Conservation (phyloP, 257 asterid genomes). For the Fraxinus pennsylvanica region DNA sequence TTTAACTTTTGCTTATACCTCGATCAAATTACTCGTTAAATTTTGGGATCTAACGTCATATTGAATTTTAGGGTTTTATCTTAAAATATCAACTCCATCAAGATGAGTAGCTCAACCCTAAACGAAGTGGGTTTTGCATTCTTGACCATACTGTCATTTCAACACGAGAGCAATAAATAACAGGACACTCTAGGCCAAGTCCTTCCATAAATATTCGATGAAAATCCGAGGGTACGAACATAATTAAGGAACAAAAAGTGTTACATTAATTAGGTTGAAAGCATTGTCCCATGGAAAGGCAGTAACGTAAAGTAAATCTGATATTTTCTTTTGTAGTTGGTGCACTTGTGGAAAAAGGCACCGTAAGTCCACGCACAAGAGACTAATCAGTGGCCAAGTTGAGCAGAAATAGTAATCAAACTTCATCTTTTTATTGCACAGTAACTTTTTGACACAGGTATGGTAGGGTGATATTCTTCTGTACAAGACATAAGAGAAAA, state of each 20-base stretch:
- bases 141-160: not conserved
- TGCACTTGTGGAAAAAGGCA: not conserved
- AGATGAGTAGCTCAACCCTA: too few relatives aligned
- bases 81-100: not conserved
- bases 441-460: slow-evolving; percentile 31
- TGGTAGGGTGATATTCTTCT: slow-evolving; percentile 24
- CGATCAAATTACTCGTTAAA: too few relatives aligned
- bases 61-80: not conserved
- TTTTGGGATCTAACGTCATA: not conserved
- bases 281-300: not conserved
- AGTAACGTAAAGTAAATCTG: not conserved
- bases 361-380: slow-evolving; percentile 16
- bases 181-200: too few relatives aligned
- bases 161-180: too few relatives aligned
- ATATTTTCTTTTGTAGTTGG: not conserved
- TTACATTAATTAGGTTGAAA: not conserved
- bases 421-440: slow-evolving; percentile 37
- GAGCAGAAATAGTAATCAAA: slow-evolving; percentile 32
- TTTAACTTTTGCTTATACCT: too few relatives aligned
- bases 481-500: slow-evolving; percentile 22
- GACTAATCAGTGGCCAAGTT: slow-evolving; percentile 29
- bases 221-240: not conserved
- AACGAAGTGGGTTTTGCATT: too few relatives aligned
- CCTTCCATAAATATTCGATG: not conserved
- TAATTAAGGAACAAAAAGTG: not conserved